Percentiles rank a stretch among this genome's conserved stretches.
Evolutionary conservation across 2,329 filamentous ascomycete genomes (phyloP).

Genomic region (Orbilia quercus): DNA sequence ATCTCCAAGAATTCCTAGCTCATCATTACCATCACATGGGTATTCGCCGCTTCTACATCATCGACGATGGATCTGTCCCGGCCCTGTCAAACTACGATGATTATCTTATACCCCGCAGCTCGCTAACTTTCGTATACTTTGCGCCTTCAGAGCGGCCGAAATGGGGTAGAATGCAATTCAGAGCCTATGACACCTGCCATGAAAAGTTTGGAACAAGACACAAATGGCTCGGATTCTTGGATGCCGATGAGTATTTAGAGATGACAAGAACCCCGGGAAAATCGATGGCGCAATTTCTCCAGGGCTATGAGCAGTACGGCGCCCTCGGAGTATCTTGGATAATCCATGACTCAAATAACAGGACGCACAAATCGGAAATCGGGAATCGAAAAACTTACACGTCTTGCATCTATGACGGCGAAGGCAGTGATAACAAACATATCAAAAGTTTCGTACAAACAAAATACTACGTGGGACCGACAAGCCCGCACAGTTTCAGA

Average conservation of each 20-base stretch:
- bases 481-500: constrained; percentile 10
- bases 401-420: constrained; percentile 59
- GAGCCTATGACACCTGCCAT: constrained; percentile 57
- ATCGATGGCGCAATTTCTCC: constrained; percentile 59
- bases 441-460: constrained; percentile 61
- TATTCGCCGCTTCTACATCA: constrained; percentile 60
- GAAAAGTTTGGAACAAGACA: constrained; percentile 58
- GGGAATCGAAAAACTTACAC: constrained; percentile 60
- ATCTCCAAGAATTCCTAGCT: constrained; percentile 59
- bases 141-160: constrained; percentile 23
- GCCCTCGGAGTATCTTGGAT: constrained; percentile 61
- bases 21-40: constrained; percentile 60
- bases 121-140: constrained; percentile 59
- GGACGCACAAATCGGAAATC: constrained; percentile 56
- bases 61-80: constrained; percentile 60
- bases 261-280: constrained; percentile 58
- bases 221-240: constrained; percentile 61
- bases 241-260: constrained; percentile 62
- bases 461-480: constrained; percentile 56
- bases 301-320: constrained; percentile 57
- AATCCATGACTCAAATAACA: constrained; percentile 60
- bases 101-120: constrained; percentile 56
- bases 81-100: constrained; percentile 57
- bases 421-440: constrained; percentile 59
- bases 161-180: constrained; percentile 51